phyloP scores from a whole-genome alignment of 345 rosid species.

The Gynandropsis gynandra region DNA sequence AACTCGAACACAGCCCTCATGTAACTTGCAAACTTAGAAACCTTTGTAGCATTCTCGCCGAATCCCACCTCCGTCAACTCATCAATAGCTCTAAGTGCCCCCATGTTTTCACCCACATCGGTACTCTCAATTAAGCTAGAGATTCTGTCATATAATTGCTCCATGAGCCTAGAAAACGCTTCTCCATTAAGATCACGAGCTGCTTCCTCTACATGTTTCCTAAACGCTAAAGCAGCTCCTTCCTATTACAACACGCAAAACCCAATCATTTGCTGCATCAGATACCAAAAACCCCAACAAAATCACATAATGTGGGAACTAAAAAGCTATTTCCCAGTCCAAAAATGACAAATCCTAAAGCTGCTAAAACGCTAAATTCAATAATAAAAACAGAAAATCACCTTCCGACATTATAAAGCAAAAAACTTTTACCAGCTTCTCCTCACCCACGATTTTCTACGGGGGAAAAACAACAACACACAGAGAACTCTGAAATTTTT shows the following conservation, averaged over 20 bases:
- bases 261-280: conserved; percentile 10
- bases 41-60: conserved; percentile 95
- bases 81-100: conserved; percentile 83
- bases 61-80: conserved; percentile 88
- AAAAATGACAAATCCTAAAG: neutral
- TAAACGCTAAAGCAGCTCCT: conserved; percentile 73
- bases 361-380: neutral
- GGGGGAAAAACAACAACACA: conserved; percentile 13
- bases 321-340: conserved; percentile 1
- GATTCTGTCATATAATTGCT: conserved; percentile 71
- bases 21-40: conserved; percentile 71
- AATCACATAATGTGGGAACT: conserved; percentile 10
- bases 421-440: conserved; percentile 6
- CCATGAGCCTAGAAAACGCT: conserved; percentile 84
- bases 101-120: conserved; percentile 82
- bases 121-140: conserved; percentile 58
- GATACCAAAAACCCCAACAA: conserved; percentile 6
- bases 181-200: conserved; percentile 86
- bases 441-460: conserved; percentile 1
- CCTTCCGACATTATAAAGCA: conserved; percentile 14
- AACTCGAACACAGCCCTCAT: conserved; percentile 72
- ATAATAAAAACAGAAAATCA: neutral
- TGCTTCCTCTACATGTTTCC: conserved; percentile 79
- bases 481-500: neutral
- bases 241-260: conserved; percentile 39